A percentile compares a stretch with the other conserved stretches of the same genome.
Conservation (phyloP, 345 rosid genomes). For the Turnera subulata region DNA sequence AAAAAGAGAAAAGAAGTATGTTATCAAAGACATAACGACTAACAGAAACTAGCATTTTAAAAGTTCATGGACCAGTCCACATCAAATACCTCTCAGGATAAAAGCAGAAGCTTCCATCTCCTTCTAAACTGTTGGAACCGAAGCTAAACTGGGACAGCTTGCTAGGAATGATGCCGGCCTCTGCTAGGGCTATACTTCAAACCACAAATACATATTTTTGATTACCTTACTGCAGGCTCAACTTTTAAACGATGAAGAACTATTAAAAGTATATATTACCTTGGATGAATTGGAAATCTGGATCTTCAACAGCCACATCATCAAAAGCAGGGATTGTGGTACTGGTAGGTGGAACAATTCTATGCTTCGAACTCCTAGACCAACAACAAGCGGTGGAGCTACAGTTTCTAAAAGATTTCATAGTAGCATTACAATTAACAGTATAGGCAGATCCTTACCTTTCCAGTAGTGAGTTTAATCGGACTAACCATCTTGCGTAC, state of each 20-base stretch:
- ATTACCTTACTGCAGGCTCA: background rate
- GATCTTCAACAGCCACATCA: slow-evolving; percentile 56
- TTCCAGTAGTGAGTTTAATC: slow-evolving; percentile 56
- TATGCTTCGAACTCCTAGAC: slow-evolving; percentile 66
- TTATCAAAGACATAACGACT: background rate
- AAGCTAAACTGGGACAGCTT: slow-evolving; percentile 34
- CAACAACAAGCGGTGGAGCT: slow-evolving; percentile 13
- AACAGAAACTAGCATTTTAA: background rate
- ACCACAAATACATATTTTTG: slow-evolving; percentile 13
- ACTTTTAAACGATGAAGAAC: slow-evolving; percentile 5
- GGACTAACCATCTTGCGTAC: slow-evolving; percentile 81
- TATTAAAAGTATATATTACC: slow-evolving; percentile 28
- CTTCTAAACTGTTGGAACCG: slow-evolving; percentile 27
- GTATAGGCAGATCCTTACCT: slow-evolving; percentile 39
- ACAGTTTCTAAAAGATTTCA: slow-evolving; percentile 15
- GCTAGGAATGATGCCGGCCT: slow-evolving; percentile 73
- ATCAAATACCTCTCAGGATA: slow-evolving; percentile 58
- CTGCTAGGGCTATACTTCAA: slow-evolving; percentile 61
- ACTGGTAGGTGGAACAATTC: slow-evolving; percentile 63
- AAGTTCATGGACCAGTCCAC: background rate
- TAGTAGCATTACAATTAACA: background rate
- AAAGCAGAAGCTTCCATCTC: slow-evolving; percentile 27
- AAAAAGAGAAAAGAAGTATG: background rate
- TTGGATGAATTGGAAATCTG: slow-evolving; percentile 65
- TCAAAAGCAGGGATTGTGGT: slow-evolving; percentile 61